A percentile compares a stretch with the other conserved stretches of the same genome.
Conservation (phyloP, 2,329 filamentous ascomycete species). For the Trichophyton simii region DNA sequence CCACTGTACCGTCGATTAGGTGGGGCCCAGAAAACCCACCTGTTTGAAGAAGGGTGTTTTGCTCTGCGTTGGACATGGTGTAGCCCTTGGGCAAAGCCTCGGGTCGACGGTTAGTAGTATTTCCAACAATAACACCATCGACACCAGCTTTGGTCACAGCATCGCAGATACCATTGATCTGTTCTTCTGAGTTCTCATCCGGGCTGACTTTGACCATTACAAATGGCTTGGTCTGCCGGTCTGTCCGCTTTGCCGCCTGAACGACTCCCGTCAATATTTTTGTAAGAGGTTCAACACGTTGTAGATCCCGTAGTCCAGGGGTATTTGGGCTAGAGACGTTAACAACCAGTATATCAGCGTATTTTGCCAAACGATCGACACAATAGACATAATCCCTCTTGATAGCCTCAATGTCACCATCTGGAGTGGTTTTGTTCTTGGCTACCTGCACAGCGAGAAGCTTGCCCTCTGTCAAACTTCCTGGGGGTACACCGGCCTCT, state of each 20-base stretch:
- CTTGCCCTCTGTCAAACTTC: constrained; percentile 63
- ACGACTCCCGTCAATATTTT: constrained; percentile 73
- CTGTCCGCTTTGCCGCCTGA: constrained; percentile 54
- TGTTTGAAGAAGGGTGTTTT: constrained; percentile 56
- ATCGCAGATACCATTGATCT: constrained; percentile 78
- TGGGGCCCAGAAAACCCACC: constrained; percentile 87
- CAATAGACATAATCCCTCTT: constrained; percentile 75
- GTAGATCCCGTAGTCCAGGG: constrained; percentile 74
- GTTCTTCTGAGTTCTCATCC: constrained; percentile 74
- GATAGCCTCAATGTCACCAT: constrained; percentile 71
- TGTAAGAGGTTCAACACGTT: constrained; percentile 72
- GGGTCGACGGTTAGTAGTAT: constrained; percentile 78
- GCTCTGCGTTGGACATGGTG: constrained; percentile 53
- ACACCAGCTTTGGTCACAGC: constrained; percentile 75
- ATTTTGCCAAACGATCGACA: constrained; percentile 67
- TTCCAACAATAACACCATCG: constrained; percentile 91
- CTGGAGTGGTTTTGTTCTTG: constrained; percentile 90
- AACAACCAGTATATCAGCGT: constrained; percentile 92
- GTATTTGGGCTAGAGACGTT: constrained; percentile 97
- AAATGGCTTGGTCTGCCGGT: constrained; percentile 58
- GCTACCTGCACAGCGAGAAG: constrained; percentile 84
- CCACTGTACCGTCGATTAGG: constrained; percentile 68
- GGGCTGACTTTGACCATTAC: constrained; percentile 99
- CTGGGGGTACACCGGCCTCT: constrained; percentile 61
- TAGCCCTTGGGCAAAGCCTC: constrained; percentile 57